Evolutionary conservation across 352 stramenopile species (phyloP).

Genomic region (Globisporangium heterothallicum): DNA sequence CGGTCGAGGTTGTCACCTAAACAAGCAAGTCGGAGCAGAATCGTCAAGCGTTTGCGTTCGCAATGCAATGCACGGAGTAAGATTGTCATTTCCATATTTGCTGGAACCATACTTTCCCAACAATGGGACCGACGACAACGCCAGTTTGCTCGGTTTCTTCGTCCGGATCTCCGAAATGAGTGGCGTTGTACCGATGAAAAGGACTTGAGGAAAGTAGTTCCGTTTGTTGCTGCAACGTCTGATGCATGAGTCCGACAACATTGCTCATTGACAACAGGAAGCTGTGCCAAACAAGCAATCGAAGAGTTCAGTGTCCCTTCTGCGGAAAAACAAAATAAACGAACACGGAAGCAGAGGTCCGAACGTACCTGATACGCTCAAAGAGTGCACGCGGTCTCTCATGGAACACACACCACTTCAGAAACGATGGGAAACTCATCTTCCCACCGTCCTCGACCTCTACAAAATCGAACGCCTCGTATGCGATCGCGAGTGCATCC

Average conservation of each 20-base stretch:
- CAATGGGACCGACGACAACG: conserved; percentile 35
- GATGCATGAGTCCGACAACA: conserved; percentile 26
- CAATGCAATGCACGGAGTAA: too few species aligned
- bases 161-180: conserved; percentile 21
- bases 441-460: conserved; percentile 57
- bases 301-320: too few species aligned
- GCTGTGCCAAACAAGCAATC: conserved; percentile 11
- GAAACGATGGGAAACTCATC: conserved; percentile 60
- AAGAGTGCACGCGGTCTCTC: conserved; percentile 50
- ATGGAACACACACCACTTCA: conserved; percentile 66
- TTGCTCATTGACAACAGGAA: conserved; percentile 42
- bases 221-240: conserved; percentile 17
- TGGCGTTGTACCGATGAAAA: conserved; percentile 26
- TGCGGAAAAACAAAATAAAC: not conserved
- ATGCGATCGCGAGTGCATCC: conserved; percentile 52
- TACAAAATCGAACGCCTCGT: conserved; percentile 63
- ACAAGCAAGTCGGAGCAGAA: too few species aligned
- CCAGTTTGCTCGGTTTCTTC: conserved; percentile 13
- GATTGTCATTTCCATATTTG: too few species aligned
- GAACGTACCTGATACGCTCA: conserved; percentile 34
- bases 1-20: conserved; percentile 18
- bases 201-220: conserved; percentile 8
- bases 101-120: conserved; percentile 21
- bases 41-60: too few species aligned
- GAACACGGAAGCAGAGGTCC: not conserved